A percentile compares a stretch with the other conserved stretches of the same genome.
phyloP scores from a whole-genome alignment of 192 early-diverging fungal genomes.

The Entophlyctis luteolus region DNA sequence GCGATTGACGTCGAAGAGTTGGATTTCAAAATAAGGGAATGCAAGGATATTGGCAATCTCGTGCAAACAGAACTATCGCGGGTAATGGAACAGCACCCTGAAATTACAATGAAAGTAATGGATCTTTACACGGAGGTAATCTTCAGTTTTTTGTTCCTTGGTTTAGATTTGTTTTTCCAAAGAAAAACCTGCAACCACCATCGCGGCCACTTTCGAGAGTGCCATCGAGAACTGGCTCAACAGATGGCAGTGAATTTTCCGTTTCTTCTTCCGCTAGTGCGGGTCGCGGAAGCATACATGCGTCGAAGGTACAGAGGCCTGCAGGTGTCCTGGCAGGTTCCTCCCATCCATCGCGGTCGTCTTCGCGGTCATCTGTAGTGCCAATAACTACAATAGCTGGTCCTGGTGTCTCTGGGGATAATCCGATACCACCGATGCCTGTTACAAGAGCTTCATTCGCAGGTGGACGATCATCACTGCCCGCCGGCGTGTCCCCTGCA shows the following conservation, averaged over 20 bases:
- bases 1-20: constrained; percentile 30
- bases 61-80: constrained; percentile 38
- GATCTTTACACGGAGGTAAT: constrained; percentile 39
- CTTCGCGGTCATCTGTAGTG: constrained; percentile 4
- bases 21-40: constrained; percentile 43
- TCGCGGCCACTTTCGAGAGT: constrained; percentile 45
- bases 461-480: neutral
- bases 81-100: constrained; percentile 36
- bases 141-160: too few relatives aligned
- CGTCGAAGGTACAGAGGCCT: neutral
- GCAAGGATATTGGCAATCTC: constrained; percentile 46
- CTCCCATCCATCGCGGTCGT: constrained; percentile 5
- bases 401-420: too few relatives aligned
- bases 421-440: too few relatives aligned
- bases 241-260: constrained; percentile 31
- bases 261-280: neutral
- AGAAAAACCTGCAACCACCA: constrained; percentile 41
- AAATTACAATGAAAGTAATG: constrained; percentile 33
- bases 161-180: too few relatives aligned
- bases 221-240: constrained; percentile 39
- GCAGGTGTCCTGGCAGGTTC: too few relatives aligned
- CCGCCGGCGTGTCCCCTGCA: neutral
- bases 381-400: too few relatives aligned
- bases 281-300: neutral
- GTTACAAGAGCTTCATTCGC: constrained; percentile 12